Base-by-base conservation (phyloP, 176 grass and related monocot species). In the Aegilops tauschii region DNA sequence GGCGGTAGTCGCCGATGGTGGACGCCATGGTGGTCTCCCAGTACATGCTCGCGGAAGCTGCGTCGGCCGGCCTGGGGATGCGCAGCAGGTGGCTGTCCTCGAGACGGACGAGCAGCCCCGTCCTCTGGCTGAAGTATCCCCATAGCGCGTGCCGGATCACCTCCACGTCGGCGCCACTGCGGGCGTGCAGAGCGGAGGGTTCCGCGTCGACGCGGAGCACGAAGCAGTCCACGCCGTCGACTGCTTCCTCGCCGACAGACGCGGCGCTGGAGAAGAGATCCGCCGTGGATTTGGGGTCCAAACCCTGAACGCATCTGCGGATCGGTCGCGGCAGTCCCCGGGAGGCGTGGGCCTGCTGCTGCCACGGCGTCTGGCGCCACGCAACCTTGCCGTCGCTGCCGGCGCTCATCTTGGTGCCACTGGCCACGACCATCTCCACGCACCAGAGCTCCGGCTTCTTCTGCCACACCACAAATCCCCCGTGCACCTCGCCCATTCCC, bases 11-110 rank as follows among this genome's bases (percentile, higher is more conserved):
- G 58, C 92, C 69, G 56, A 97, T 76, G 58, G 65, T 14, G 0
- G 93, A 91, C 82, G 90, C 89, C 95, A 97, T 90, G 64, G 82
- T 77, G 20, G 93, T 97, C 87, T 97, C 95, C 95, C 95, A 97
- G 83, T 88, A 93, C 36, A 82, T 78, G 74, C 36, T 88, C 74
- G 16, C 16, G 50, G 16, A 54, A 54, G 50, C 29, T 23, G 34
- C 50, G 7, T 10, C 28, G 83, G 81, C 18, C 62, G 82, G 67
- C 7, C 18, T 12, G 49, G 73, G 28, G 17, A 95, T 83, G 20
- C 89, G 89, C 25, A 97, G 80, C 45, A 95, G 85, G 61, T 93
- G 93, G 37, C 59, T 87, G 83, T 97, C 95, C 66, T 97, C 95
- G 7, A 97, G 91, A 59, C 86, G 85, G 56, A 90, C 84, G 1